A percentile compares a stretch with the other conserved stretches of the same genome.
Conservation (phyloP, 2,329 filamentous ascomycete species). For the Chalara sp. region DNA sequence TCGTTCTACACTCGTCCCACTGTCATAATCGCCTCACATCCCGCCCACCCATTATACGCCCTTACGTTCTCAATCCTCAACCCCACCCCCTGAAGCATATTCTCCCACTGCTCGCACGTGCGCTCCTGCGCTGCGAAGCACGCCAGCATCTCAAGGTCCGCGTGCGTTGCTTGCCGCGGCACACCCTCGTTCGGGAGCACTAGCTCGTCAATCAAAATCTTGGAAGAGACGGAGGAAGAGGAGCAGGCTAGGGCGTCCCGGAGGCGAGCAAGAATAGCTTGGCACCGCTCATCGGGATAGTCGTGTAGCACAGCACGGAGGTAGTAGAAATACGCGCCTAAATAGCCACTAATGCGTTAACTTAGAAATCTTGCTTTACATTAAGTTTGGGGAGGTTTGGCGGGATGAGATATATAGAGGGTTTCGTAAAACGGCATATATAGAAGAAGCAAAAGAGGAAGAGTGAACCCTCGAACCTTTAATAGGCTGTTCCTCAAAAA, state of each 20-base stretch:
- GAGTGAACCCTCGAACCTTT: slow-evolving; percentile 6
- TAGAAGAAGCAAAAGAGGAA: no score
- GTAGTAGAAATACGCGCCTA: slow-evolving; percentile 27
- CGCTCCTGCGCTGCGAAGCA: slow-evolving; percentile 28
- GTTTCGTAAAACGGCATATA: no score
- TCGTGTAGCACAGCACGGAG: slow-evolving; percentile 33
- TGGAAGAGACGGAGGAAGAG: slow-evolving; percentile 21
- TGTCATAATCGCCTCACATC: no score
- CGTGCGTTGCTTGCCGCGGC: slow-evolving; percentile 23
- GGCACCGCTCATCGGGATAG: slow-evolving; percentile 28
- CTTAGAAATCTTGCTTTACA: no score
- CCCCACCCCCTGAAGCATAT: no score
- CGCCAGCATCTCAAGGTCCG: slow-evolving; percentile 33
- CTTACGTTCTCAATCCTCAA: no score
- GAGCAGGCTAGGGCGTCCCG: slow-evolving; percentile 27
- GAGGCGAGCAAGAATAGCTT: slow-evolving; percentile 27
- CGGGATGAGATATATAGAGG: background rate
- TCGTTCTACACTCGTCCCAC: no score
- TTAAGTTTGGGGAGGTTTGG: background rate
- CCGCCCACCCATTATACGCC: no score
- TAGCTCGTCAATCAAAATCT: slow-evolving; percentile 35
- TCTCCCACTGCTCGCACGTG: slow-evolving; percentile 28
- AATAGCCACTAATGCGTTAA: background rate
- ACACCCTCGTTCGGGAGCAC: slow-evolving; percentile 31
- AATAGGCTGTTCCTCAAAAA: slow-evolving; percentile 25